Conservation (phyloP, 2,329 filamentous ascomycete genomes). For the Piedraia hortae region DNA sequence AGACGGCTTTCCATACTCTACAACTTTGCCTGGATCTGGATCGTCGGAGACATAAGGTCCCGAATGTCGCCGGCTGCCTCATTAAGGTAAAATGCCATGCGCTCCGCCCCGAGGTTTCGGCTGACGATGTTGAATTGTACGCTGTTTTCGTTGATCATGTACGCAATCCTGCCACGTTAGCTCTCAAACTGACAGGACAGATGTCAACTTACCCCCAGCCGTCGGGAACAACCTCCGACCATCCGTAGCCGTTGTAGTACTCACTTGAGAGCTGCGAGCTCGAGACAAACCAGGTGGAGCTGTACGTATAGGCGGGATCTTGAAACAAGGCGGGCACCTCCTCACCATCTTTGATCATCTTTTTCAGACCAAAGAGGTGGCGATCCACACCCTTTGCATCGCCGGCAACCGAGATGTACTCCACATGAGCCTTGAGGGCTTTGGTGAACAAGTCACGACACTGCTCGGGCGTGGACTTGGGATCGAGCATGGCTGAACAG, state of each 20-base stretch:
- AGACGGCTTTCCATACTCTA: slow-evolving; percentile 26
- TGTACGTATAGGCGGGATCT: slow-evolving; percentile 68
- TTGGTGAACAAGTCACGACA: slow-evolving; percentile 52
- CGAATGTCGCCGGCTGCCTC: slow-evolving; percentile 79
- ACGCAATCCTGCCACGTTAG: slow-evolving; percentile 35
- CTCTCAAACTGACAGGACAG: not conserved
- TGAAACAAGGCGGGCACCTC: slow-evolving; percentile 58
- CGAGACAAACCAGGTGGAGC: slow-evolving; percentile 65
- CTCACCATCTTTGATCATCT: slow-evolving; percentile 55
- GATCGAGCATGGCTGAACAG: slow-evolving; percentile 62
- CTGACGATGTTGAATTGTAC: slow-evolving; percentile 96
- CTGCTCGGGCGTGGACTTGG: slow-evolving; percentile 31
- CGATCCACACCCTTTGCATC: slow-evolving; percentile 87
- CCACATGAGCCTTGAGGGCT: slow-evolving; percentile 54
- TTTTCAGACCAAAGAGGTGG: slow-evolving; percentile 93
- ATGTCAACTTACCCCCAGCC: slow-evolving; percentile 39
- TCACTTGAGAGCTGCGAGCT: slow-evolving; percentile 78
- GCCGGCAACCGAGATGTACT: slow-evolving; percentile 71
- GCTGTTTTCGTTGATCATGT: slow-evolving; percentile 99
- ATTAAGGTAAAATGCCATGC: slow-evolving; percentile 88
- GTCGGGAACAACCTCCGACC: slow-evolving; percentile 89
- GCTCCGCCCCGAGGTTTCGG: slow-evolving; percentile 68
- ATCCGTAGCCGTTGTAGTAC: slow-evolving; percentile 97
- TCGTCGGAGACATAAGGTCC: slow-evolving; percentile 54
- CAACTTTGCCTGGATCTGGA: slow-evolving; percentile 68